Conservation (phyloP, 208 protist genomes). For the Leishmania martiniquensis region DNA sequence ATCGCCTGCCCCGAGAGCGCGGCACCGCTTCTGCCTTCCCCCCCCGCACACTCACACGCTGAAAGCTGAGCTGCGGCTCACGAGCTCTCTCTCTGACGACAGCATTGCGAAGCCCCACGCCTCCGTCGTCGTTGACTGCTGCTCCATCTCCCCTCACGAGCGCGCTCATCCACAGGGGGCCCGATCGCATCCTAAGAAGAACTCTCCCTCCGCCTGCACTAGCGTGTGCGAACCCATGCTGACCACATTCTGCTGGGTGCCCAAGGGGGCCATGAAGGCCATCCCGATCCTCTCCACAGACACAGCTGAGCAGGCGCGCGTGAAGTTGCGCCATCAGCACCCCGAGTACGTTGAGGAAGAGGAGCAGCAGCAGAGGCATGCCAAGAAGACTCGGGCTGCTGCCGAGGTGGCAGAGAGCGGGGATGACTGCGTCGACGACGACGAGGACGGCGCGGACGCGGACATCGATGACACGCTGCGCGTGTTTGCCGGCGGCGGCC, state of each 20-base stretch:
- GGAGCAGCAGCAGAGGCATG: constrained; percentile 25
- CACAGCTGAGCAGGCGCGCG: constrained; percentile 57
- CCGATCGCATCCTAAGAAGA: background rate
- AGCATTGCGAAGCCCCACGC: background rate
- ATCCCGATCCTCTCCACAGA: constrained; percentile 84
- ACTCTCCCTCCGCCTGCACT: background rate
- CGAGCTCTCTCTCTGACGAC: background rate
- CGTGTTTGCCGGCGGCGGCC: constrained; percentile 70
- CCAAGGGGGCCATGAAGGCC: constrained; percentile 85
- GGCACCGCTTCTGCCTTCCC: background rate
- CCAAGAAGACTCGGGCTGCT: background rate
- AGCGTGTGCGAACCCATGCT: constrained; percentile 45
- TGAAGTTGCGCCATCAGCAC: constrained; percentile 74
- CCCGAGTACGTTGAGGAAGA: constrained; percentile 69
- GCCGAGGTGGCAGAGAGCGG: constrained; percentile 14
- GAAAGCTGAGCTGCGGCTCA: background rate
- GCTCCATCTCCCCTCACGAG: background rate
- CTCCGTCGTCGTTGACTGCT: background rate
- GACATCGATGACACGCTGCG: constrained; percentile 62
- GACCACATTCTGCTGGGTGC: constrained; percentile 85
- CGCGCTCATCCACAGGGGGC: background rate
- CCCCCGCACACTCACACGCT: background rate
- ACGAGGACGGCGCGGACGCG: constrained; percentile 36
- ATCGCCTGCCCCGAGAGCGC: background rate
- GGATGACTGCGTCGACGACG: constrained; percentile 34